phyloP scores from a whole-genome alignment of 192 early-diverging fungal species.

The Obelidium mucronatum region DNA sequence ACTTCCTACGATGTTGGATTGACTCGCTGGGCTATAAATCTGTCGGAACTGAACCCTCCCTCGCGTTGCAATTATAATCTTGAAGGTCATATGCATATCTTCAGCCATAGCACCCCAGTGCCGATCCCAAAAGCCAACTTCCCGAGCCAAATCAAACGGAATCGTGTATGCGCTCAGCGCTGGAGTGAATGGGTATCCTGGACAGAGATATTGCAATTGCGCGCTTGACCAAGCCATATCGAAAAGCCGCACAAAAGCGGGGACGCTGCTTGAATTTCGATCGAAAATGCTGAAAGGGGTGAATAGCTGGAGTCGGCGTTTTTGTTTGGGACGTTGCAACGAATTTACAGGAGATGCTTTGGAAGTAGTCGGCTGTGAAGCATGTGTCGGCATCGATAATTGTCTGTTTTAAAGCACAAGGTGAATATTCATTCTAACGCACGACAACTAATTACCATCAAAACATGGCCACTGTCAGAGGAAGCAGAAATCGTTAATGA shows the following conservation, averaged over 20 bases:
- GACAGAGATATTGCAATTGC: constrained; percentile 64
- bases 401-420: constrained; percentile 48
- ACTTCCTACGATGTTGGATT: constrained; percentile 46
- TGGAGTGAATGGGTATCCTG: constrained; percentile 54
- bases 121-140: constrained; percentile 70
- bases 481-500: not conserved
- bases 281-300: constrained; percentile 8
- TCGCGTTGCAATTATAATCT: constrained; percentile 63
- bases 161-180: constrained; percentile 72
- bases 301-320: constrained; percentile 6
- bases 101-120: constrained; percentile 59
- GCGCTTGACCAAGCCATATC: constrained; percentile 68
- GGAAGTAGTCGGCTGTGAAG: constrained; percentile 62
- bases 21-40: constrained; percentile 67
- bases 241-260: constrained; percentile 65
- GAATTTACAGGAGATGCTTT: constrained; percentile 18
- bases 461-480: not conserved
- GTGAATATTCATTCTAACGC: too few relatives aligned
- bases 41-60: constrained; percentile 55
- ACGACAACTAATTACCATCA: too few relatives aligned
- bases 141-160: constrained; percentile 65
- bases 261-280: constrained; percentile 61
- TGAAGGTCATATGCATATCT: constrained; percentile 34
- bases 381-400: constrained; percentile 65
- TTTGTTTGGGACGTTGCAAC: not conserved